Evolutionary conservation across 768 basidiomycete genomes (phyloP).

Genomic region (Rhizopogon vulgaris): DNA sequence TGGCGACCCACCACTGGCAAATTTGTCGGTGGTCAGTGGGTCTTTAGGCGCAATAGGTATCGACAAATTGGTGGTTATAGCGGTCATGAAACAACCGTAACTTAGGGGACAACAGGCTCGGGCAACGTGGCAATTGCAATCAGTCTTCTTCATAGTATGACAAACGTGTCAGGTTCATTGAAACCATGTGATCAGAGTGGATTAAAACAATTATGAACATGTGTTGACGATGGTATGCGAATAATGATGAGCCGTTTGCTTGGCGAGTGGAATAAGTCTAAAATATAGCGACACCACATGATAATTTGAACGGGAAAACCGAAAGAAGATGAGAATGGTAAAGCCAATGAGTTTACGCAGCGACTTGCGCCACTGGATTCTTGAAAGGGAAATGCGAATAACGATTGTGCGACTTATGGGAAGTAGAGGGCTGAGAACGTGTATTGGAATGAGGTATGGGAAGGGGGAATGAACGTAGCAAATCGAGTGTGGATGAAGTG

Average conservation of each 20-base stretch:
- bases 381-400: conserved; percentile 18
- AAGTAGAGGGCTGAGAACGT: conserved; percentile 10
- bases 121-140: not conserved
- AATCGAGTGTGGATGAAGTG: conserved; percentile 31
- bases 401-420: conserved; percentile 20
- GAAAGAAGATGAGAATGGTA: not conserved
- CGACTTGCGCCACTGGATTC: conserved; percentile 15
- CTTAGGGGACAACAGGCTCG: too few species aligned
- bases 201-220: not conserved
- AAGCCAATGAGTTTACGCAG: conserved; percentile 14
- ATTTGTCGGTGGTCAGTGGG: too few species aligned
- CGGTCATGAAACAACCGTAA: too few species aligned
- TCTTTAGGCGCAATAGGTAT: too few species aligned
- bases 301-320: not conserved
- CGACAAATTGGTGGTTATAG: too few species aligned
- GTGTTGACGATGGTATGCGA: not conserved
- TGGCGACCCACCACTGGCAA: too few species aligned
- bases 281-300: conserved; percentile 30
- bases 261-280: conserved; percentile 23
- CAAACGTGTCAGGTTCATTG: not conserved
- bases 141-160: too few species aligned
- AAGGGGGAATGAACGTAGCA: conserved; percentile 44
- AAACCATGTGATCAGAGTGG: not conserved
- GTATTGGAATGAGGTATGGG: conserved; percentile 27
- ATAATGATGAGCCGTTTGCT: conserved; percentile 2